Base-by-base conservation (phyloP, 257 asterid genomes). In the Nicotiana knightiana region DNA sequence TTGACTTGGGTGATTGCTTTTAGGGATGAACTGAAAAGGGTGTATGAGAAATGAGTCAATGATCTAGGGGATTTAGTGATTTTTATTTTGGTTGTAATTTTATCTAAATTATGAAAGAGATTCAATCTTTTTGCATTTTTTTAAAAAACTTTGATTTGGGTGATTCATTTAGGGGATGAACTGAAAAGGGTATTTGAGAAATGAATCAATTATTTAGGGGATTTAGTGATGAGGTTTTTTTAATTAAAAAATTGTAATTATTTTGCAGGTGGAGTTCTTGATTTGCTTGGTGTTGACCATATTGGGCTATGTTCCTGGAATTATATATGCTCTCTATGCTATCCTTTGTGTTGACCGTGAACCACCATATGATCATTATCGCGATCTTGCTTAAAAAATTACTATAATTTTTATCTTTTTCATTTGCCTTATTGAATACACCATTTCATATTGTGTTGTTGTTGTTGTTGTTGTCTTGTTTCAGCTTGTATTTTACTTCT, bases 281-380 rank as follows among this genome's bases (percentile, higher is more conserved):
- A 88, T 91, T 55, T 86, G 79, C 63, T 75, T 75, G 63, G 28
- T 75, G 17, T 51, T 91, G 81, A 91, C 95, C 24, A 86, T 92
- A 8, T 81, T 92, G 66, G 97, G 94, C 17, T 91, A 92, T 32
- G 64, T 92, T 58, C 95, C 93, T 48, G 95, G 95, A 59, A 90
- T 91, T 16, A 70, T 92, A 28, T 92, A 92, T 68, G 95, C 93
- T 0, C 80, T 89, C 11, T 92, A 91, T 53, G 92, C 92, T 11
- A 92, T 91, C 63, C 80, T 75, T 1, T 75, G 80, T 51, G 35
- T 75, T 75, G 46, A 51, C 30, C 35, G 1, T 51, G 79, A 75
- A 75, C 79, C 79, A 75, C 63, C 18, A 3, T 51, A 15, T 35
- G 43, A 75, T 75, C 79, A 75, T 48, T 75, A 75, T 35, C 43